Base-by-base conservation (phyloP, 331 rosid genomes). In the Malus hybrid region DNA sequence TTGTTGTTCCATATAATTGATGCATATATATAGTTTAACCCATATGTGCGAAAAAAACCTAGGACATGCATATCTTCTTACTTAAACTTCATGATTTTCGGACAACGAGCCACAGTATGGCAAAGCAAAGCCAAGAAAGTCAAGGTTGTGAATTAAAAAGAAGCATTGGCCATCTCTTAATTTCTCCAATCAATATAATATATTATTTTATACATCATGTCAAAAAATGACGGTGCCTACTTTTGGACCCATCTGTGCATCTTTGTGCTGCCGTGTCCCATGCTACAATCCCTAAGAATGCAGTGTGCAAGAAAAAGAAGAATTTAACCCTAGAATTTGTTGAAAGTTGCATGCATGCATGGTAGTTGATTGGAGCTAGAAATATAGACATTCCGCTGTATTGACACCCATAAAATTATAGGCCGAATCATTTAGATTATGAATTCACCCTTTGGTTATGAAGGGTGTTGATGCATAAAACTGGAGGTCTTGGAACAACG, bases 151-250 rank as follows among this genome's bases (percentile, higher is more conserved):
- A 73, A 79, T 72, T 56, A 69, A 24, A 67, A 78, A 56, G 71
- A 75, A 82, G 72, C 32, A 77, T 13, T 80, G 70, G 77, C 79
- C 44, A 12, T 82, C 77, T 4, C 18, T 10, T 62, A 15, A 31
- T 79, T 62, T 80, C 60, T 16, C 74, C 79, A 66, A 83, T 81
- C 83, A 75, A 71, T 69, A 59, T 19, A 22, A 27, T 27, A 33
- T 73, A 16, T 14, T 10, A 52, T 18, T 13, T 52, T 16, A 59
- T 10, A 5, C 14, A 22, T 59, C 78, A 63, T 67, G 84, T 91
- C 93, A 84, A 89, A 69, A 84, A 84, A 84, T 84, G 90, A 76
- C 96, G 96, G 96, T 91, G 96, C 96, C 96, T 87, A 91, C 96
- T 85, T 87, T 77, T 88, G 93, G 87, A 70, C 93, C 88, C 86